phyloP scores from a whole-genome alignment of 805 yeast genomes.

The Spathaspora arborariae region DNA sequence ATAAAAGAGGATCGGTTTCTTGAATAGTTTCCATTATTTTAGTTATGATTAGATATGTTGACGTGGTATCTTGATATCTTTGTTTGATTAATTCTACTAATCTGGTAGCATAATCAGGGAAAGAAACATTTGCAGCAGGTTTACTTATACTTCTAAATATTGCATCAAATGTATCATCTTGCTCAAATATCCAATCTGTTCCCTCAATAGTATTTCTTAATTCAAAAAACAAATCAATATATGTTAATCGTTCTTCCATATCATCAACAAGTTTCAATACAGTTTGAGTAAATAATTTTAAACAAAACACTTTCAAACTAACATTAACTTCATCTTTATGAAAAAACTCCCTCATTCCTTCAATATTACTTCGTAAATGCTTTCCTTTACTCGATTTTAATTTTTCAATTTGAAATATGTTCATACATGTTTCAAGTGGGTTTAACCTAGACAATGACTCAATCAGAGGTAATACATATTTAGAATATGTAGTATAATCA shows the following conservation, averaged over 20 bases:
- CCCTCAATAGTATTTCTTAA: background rate
- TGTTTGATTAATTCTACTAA: background rate
- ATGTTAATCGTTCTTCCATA: background rate
- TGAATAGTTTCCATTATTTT: conserved; percentile 3
- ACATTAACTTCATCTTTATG: background rate
- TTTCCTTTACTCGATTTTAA: no score
- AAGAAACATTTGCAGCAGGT: background rate
- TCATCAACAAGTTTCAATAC: background rate
- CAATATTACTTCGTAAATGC: no score
- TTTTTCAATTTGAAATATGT: background rate
- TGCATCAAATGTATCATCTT: background rate
- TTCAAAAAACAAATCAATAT: background rate
- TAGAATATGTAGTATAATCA: background rate
- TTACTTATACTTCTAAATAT: background rate
- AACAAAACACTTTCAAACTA: background rate
- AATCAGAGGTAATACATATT: background rate
- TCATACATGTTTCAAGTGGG: background rate
- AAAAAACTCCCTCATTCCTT: background rate
- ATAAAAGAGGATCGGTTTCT: background rate
- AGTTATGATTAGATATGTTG: conserved; percentile 3
- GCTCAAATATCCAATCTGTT: background rate
- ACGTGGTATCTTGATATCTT: background rate
- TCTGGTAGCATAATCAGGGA: background rate
- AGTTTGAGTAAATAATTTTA: background rate
- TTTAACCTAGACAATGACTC: background rate